These are phyloP conservation scores for Hirsutella minnesotensis DNA, from an alignment of 2,329 filamentous ascomycete genomes.

Conservation along the genomic window DNA sequence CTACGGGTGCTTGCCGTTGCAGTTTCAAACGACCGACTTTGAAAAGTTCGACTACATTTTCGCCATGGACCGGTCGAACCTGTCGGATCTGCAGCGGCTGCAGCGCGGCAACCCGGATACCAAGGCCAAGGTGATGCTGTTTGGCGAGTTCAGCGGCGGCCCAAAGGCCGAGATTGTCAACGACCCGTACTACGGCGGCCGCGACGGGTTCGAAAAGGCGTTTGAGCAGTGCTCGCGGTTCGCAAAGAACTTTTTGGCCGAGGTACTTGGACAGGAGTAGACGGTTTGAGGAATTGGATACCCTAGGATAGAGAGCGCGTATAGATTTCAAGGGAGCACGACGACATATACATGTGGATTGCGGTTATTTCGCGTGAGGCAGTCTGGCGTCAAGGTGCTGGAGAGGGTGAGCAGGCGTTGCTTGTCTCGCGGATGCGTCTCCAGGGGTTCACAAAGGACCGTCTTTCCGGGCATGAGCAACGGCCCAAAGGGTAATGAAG, in stretches of 20 bases:
- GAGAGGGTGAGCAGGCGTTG: too few species aligned
- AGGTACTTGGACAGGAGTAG: constrained; percentile 25
- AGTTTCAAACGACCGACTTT: constrained; percentile 59
- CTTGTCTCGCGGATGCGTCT: too few species aligned
- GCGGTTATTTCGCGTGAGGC: too few species aligned
- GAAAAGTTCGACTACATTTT: constrained; percentile 83
- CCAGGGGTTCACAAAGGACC: too few species aligned
- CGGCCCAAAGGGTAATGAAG: too few species aligned
- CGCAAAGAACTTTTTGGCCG: constrained; percentile 60
- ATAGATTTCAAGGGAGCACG: too few species aligned
- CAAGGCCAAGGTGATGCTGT: constrained; percentile 63
- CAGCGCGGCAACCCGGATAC: constrained; percentile 43
- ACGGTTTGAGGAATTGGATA: background rate
- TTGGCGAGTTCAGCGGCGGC: constrained; percentile 67
- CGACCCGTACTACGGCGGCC: constrained; percentile 89
- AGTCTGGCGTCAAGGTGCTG: too few species aligned
- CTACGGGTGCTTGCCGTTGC: background rate
- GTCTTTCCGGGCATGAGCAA: too few species aligned
- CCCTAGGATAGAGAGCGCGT: background rate
- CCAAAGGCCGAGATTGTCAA: constrained; percentile 56
- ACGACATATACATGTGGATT: too few species aligned
- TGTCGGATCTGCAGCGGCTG: constrained; percentile 55
- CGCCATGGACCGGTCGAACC: constrained; percentile 82
- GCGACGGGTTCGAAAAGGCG: constrained; percentile 70
- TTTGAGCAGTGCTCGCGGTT: constrained; percentile 76